phyloP scores from a whole-genome alignment of 176 grass and related monocot species.

The Oropetium thomaeum region DNA sequence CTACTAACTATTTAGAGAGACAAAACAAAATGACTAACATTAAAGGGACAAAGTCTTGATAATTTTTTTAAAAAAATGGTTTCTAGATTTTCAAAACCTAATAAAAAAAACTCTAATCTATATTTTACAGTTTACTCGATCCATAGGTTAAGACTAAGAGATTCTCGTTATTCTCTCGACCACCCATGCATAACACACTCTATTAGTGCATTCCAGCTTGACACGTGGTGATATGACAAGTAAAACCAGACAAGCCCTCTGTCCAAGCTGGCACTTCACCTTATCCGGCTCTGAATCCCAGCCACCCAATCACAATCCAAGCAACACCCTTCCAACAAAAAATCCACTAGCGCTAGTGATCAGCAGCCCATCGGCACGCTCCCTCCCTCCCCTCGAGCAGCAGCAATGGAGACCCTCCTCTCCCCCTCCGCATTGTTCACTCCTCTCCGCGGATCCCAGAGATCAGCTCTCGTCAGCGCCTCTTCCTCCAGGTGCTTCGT shows the following conservation, averaged over 20 bases:
- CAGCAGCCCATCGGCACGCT: conserved; percentile 21
- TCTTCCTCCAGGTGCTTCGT: conserved; percentile 24
- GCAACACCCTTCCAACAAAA: conserved; percentile 12
- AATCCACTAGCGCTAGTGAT: conserved; percentile 29
- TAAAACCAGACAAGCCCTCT: background rate
- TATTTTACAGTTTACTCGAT: background rate
- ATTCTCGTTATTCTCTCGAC: background rate
- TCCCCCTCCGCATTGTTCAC: conserved; percentile 55
- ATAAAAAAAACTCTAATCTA: background rate
- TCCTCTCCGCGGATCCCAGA: conserved; percentile 49
- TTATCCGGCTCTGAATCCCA: conserved; percentile 80
- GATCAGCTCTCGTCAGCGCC: conserved; percentile 4
- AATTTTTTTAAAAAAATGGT: too few species aligned
- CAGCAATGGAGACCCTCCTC: conserved; percentile 89
- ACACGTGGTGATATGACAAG: background rate
- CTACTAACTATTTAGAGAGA: too few species aligned
- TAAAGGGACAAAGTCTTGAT: too few species aligned
- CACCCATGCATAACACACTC: background rate
- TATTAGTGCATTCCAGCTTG: background rate
- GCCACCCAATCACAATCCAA: conserved; percentile 80
- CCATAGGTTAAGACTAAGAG: background rate
- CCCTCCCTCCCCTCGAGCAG: background rate
- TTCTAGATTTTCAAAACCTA: too few species aligned
- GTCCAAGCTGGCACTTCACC: conserved; percentile 40
- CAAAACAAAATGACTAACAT: too few species aligned